These are phyloP conservation scores for Gynostemma pentaphyllum DNA, from an alignment of 306 rosid species.

Conservation along the genomic window DNA sequence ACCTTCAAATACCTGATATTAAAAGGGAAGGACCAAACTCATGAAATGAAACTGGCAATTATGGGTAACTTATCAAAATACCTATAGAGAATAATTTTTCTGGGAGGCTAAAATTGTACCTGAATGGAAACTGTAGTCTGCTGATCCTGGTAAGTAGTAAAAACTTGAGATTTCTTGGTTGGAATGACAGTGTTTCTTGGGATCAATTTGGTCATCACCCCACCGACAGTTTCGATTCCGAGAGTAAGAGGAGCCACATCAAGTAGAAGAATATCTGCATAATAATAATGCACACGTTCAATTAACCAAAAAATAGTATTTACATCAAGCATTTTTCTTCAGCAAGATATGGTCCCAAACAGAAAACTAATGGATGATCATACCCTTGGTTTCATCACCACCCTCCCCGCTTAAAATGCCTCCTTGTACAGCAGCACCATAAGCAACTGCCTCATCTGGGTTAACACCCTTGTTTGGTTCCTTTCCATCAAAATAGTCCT, in stretches of 20 bases:
- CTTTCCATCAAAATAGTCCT: conserved; percentile 47
- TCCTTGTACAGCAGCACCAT: conserved; percentile 49
- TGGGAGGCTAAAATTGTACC: too few relatives aligned
- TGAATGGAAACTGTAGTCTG: conserved; percentile 38
- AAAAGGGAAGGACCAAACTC: too few relatives aligned
- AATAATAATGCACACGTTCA: too few relatives aligned
- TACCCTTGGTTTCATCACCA: conserved; percentile 27
- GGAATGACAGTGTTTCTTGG: conserved; percentile 45
- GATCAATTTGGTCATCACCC: conserved; percentile 50
- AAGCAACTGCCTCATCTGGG: conserved; percentile 53
- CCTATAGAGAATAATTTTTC: too few relatives aligned
- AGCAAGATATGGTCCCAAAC: too few relatives aligned
- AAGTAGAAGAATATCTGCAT: conserved; percentile 28
- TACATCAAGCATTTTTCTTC: too few relatives aligned
- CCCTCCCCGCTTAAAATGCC: conserved; percentile 43
- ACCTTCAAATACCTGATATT: too few relatives aligned
- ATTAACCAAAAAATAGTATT: too few relatives aligned
- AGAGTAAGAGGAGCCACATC: conserved; percentile 45
- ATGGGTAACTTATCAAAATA: too few relatives aligned
- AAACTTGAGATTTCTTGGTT: conserved; percentile 37
- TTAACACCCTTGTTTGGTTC: conserved; percentile 44
- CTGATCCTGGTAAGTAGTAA: conserved; percentile 46
- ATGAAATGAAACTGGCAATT: too few relatives aligned
- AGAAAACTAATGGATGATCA: too few relatives aligned
- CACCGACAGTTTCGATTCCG: conserved; percentile 48